phyloP scores from a whole-genome alignment of 441 rosid species.

The Euphorbia celastroides region DNA sequence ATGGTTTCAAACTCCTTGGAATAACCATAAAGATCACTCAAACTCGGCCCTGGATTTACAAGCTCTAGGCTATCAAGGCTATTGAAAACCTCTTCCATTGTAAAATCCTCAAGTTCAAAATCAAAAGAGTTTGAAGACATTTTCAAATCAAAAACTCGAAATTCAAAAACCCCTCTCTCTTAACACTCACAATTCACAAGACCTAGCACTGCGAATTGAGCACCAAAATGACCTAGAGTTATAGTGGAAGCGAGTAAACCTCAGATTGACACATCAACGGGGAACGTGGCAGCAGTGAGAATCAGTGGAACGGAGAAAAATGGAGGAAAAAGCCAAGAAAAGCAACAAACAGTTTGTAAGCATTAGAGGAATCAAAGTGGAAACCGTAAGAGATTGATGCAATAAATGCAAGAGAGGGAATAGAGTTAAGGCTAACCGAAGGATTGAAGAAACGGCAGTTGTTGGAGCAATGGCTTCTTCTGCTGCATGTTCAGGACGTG shows the following conservation, averaged over 20 bases:
- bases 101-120: not conserved
- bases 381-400: not conserved
- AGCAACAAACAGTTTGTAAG: not conserved
- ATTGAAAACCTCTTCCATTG: not conserved
- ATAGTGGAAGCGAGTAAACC: not conserved
- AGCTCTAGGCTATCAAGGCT: not conserved
- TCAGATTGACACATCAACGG: not conserved
- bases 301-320: not conserved
- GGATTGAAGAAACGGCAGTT: not conserved
- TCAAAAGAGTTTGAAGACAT: not conserved
- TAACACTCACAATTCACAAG: not conserved
- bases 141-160: not conserved
- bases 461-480: not conserved
- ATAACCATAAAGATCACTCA: not conserved
- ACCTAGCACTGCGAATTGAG: not conserved
- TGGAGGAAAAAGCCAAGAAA: constrained; percentile 1
- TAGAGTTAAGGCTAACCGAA: not conserved
- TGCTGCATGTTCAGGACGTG: not conserved
- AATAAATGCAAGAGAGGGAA: not conserved
- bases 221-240: not conserved
- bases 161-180: not conserved
- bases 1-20: not conserved
- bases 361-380: not conserved
- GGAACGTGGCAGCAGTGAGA: not conserved
- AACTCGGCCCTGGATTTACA: not conserved